Evolutionary conservation across 2,329 filamentous ascomycete genomes (phyloP).

Genomic region (Amauroascus niger): DNA sequence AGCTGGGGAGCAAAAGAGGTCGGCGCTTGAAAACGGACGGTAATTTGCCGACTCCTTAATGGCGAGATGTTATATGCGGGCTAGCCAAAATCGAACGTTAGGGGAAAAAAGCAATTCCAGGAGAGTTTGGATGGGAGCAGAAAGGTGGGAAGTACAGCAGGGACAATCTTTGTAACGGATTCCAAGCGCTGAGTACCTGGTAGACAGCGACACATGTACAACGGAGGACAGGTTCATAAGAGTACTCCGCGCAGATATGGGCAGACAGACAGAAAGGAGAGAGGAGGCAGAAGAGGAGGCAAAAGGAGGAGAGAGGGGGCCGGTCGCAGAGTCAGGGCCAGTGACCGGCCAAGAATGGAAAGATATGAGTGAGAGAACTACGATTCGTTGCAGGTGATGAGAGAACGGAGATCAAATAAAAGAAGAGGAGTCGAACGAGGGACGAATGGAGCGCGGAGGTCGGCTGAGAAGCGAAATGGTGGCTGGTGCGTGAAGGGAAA

Average conservation of each 20-base stretch:
- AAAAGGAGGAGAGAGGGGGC: neutral
- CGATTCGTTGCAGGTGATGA: slow-evolving; percentile 10
- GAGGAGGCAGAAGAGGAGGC: neutral
- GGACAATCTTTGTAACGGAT: neutral
- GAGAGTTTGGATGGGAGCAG: neutral
- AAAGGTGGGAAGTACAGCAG: neutral
- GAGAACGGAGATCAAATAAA: neutral
- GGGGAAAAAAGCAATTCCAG: slow-evolving; percentile 1
- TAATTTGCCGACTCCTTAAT: neutral
- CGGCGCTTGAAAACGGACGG: slow-evolving; percentile 1
- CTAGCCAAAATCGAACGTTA: neutral
- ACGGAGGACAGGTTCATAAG: slow-evolving; percentile 5
- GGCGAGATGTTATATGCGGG: neutral
- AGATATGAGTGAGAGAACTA: neutral
- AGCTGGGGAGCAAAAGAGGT: neutral
- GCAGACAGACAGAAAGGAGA: neutral
- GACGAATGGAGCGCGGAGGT: neutral
- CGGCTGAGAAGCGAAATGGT: slow-evolving; percentile 9
- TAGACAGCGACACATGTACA: slow-evolving; percentile 4
- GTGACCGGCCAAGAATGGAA: neutral
- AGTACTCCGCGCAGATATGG: no score
- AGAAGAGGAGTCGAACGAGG: neutral
- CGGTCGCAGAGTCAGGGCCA: neutral
- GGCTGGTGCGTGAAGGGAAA: slow-evolving; percentile 12
- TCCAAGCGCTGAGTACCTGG: neutral